Base-by-base conservation (phyloP, 495 filamentous ascomycete genomes). In the Lepidopterella palustris region DNA sequence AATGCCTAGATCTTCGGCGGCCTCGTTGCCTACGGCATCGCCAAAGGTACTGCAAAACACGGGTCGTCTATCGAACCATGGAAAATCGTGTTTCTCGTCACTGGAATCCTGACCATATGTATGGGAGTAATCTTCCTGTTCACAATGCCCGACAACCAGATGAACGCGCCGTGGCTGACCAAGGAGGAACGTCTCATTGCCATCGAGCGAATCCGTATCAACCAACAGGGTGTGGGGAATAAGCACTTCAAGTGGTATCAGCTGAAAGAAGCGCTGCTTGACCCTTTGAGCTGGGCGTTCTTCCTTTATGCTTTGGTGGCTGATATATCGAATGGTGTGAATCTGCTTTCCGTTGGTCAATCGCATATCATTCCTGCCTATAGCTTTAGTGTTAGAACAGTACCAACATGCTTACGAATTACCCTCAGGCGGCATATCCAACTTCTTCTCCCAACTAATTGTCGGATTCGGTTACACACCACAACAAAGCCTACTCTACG, bases 381-480 rank as follows among this genome's bases (percentile, higher is more conserved):
- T 39, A 2, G 15, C 24, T 8, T 45, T 10, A 3, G 6, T 32
- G 9, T 28, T 4, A 21, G 18, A 1, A 26, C n/a, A 42, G 23
- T 13, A 57, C 3, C 4, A 13, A n/a, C 3, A 20, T 48, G 28
- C 27, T 23, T 10, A 48, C 23, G 3, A 59, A 26, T 61, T n/a
- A n/a, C n/a, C 9, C 24, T 23, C 53, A 74, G 78, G 84, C 21
- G 87, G 85, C 11, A 78, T 90, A 48, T 80, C 74, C 27, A 89
- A 88, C 59, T 90, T 88, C 71, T 89, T 89, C 73, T 84, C 77
- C 52, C 84, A 87, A 69, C 77, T 84, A 21, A 83, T 84, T 61
- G 77, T 79, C n/a, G 77, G 73, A 5, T 82, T 82, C 62, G 78
- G 79, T 18, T 82, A 77, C 70, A 84, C 84, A 0, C 63, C 76